Percentiles rank a stretch among this genome's conserved stretches.
These are phyloP conservation scores for Plectosphaerella sp. DNA, from an alignment of 2,329 filamentous ascomycete genomes.

Conservation along the genomic window DNA sequence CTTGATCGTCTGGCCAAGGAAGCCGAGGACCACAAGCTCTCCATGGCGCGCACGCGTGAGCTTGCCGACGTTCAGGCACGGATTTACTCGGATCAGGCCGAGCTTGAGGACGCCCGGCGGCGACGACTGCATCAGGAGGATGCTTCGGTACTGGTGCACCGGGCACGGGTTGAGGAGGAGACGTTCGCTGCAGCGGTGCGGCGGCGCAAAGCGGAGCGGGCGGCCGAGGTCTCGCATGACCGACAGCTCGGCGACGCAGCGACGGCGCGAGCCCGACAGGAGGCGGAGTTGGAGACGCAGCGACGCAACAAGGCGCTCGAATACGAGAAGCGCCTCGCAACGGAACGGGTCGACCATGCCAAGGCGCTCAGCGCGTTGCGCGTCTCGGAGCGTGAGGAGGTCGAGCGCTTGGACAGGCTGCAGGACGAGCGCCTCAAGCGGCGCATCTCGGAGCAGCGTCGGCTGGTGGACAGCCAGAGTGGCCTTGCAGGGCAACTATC, in stretches of 20 bases:
- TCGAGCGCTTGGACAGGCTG: slow-evolving; percentile 42
- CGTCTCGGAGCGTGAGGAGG: slow-evolving; percentile 45
- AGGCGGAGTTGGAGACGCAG: slow-evolving; percentile 38
- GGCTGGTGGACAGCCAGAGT: slow-evolving; percentile 41
- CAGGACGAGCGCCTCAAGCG: slow-evolving; percentile 40
- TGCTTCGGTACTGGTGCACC: slow-evolving; percentile 35
- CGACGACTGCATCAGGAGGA: slow-evolving; percentile 42
- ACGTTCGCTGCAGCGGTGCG: slow-evolving; percentile 30
- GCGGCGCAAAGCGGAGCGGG: slow-evolving; percentile 29
- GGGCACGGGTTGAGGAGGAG: slow-evolving; percentile 42
- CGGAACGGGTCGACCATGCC: slow-evolving; percentile 42
- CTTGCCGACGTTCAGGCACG: slow-evolving; percentile 46
- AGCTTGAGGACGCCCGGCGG: slow-evolving; percentile 47
- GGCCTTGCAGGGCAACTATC: slow-evolving; percentile 29
- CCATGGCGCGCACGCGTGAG: slow-evolving; percentile 45
- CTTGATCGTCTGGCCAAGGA: slow-evolving; percentile 40
- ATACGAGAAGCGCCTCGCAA: slow-evolving; percentile 43
- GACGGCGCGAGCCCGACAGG: slow-evolving; percentile 37
- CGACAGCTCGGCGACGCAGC: slow-evolving; percentile 40
- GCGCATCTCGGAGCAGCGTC: slow-evolving; percentile 45
- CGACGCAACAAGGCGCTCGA: slow-evolving; percentile 39
- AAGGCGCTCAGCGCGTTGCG: slow-evolving; percentile 43
- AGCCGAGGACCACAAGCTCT: slow-evolving; percentile 42
- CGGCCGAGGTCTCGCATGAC: slow-evolving; percentile 38
- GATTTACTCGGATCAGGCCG: slow-evolving; percentile 41